Evolutionary conservation across 176 grass and related monocot genomes (phyloP), one percentile per base, ranked within the genome.

Genomic region (Sorghum bicolor): DNA sequence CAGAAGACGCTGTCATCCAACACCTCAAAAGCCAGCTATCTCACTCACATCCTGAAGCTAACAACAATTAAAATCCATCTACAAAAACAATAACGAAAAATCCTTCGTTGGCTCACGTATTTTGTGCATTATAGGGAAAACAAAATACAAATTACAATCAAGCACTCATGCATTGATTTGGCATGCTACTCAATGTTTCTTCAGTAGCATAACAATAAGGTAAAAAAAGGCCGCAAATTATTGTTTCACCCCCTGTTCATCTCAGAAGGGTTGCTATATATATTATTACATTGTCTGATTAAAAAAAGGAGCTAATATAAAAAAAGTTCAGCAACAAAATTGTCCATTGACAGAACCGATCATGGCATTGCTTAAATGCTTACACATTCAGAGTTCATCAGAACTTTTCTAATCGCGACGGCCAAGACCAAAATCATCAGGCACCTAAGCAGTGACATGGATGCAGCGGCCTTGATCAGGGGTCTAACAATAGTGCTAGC

Each of bases 401-500:
- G 24, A 76, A 76, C 3, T 55, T 66, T 86, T 36, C 83, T 78
- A 10, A 78, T 64, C 55, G 26, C 34, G 43, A 70, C 48, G 26
- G 39, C 84, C 48, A 84, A 16, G 14, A 80, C 20, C 40, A 87
- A 63, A 62, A 90, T 4, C 38, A 87, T 32, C 50, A 87, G 39
- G 50, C 80, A 64, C 69, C 75, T 83, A 83, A 84, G 37, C 25
- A 84, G 10, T 52, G 84, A 53, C 67, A 75, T 74, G 68, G 88
- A 86, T n/a, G 84, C 61, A 68, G 76, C 61, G 19, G 47, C 68
- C 82, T 47, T 89, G 44, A 67, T 32, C 74, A 87, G 70, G 17
- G 80, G 67, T 38, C 79, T 83, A 62, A 47, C 67, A 79, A 83
- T 31, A 11, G 60, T 61, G 10, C 10, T 19, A 67, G 79, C 30